Evolutionary conservation across 345 rosid genomes (phyloP), one percentile per base, ranked within the genome.

Genomic region (Euphorbia lathyris): DNA sequence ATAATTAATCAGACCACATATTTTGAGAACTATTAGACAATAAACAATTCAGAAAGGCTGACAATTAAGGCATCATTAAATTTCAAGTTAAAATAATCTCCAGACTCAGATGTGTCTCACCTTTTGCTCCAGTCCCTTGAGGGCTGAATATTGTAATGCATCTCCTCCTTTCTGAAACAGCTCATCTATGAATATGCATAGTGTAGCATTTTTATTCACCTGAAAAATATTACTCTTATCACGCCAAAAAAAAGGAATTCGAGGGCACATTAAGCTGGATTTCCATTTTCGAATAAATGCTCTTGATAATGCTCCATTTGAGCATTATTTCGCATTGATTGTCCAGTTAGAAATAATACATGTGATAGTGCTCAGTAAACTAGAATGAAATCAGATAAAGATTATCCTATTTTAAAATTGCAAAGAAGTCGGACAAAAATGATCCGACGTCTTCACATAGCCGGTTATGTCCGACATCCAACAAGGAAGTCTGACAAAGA

Each of bases 151-250:
- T 58, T 77, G 80, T 17, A 92, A 77, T 23, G 80, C 81, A 50
- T 78, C 91, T 43, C 69, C 80, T 59, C 86, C 89, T 57, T 79
- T 86, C 72, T 80, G 78, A 63, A 92, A 79, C 25, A 92, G 71
- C 57, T 87, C 94, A 65, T 92, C 98, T 32, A 92, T 85, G 13
- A 92, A 82, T 74, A 70, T 85, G 73, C 96, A 90, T 1, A 95
- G 78, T 82, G 82, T 71, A 17, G 94, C 99, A 80, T 92, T 95
- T 81, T 86, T 89, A 78, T 82, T 86, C 68, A 88, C 89, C 98
- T 95, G 86, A 55, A 82, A n/a, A 43, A 45, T 7, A 23, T 32
- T n/a, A 53, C 23, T 53, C 29, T 13, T 8, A 13, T 53, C 5
- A 66, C 4, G 19, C 26, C 17, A 3, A 40, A 16, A 13, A 17